Evolutionary conservation across 148 eudicot species (phyloP).

Genomic region (Vaccinium corymbosum): DNA sequence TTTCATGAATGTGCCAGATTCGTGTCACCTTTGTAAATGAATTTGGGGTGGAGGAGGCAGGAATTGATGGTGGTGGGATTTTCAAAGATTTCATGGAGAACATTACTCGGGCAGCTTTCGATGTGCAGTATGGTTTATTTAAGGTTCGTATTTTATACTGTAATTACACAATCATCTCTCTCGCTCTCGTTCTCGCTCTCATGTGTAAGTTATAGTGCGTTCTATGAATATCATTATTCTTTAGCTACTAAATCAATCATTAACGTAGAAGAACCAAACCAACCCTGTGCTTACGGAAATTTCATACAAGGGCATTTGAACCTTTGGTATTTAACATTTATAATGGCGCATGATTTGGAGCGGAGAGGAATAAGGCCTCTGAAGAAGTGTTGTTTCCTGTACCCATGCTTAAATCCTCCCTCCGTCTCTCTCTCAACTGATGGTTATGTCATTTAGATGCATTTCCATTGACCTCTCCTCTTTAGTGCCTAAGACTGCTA

Average conservation of each 20-base stretch:
- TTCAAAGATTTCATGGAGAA: slow-evolving; percentile 99
- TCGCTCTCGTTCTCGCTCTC: background rate
- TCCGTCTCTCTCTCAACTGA: background rate
- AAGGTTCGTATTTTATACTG: slow-evolving; percentile 52
- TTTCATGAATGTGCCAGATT: slow-evolving; percentile 42
- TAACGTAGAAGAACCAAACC: background rate
- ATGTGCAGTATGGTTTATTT: slow-evolving; percentile 91
- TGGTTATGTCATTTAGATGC: background rate
- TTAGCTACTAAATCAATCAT: background rate
- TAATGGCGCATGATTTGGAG: background rate
- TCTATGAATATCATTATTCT: background rate
- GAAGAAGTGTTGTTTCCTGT: background rate
- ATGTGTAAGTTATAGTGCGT: background rate
- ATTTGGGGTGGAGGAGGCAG: slow-evolving; percentile 98
- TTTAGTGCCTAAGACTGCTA: too few relatives aligned
- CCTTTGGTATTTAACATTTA: background rate
- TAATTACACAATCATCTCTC: background rate
- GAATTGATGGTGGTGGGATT: slow-evolving; percentile 98
- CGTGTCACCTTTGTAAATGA: slow-evolving; percentile 90
- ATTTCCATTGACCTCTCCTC: too few relatives aligned
- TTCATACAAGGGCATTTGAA: background rate
- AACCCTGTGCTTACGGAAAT: background rate
- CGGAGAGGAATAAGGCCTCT: background rate
- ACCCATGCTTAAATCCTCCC: background rate
- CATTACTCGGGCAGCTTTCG: slow-evolving; percentile 90